phyloP scores from a whole-genome alignment of 768 basidiomycete genomes.

The Psilocybe sp. region DNA sequence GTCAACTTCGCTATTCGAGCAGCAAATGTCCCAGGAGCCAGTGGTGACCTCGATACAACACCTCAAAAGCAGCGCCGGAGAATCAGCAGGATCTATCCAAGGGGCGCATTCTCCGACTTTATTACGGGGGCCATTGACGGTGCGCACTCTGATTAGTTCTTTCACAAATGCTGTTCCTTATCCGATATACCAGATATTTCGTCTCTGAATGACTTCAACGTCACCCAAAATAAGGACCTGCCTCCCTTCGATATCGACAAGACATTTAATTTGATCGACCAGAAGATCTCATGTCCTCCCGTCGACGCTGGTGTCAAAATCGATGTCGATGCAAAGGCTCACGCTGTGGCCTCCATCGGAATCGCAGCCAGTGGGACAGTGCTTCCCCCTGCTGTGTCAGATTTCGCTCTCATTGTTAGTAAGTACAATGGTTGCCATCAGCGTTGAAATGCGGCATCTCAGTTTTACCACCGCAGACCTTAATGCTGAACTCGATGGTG shows the following conservation, averaged over 20 bases:
- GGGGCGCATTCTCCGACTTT: conserved; percentile 24
- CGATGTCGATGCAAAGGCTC: conserved; percentile 28
- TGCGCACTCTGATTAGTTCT: conserved; percentile 9
- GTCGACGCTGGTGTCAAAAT: conserved; percentile 22
- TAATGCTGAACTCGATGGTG: conserved; percentile 36
- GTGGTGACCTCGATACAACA: conserved; percentile 18
- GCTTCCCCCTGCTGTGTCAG: conserved; percentile 37
- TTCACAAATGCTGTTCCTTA: neutral
- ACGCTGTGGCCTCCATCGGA: conserved; percentile 33
- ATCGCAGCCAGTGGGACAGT: conserved; percentile 42
- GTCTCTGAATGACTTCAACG: conserved; percentile 27
- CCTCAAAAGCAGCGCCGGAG: conserved; percentile 10
- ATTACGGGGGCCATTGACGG: conserved; percentile 25
- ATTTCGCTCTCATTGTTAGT: conserved; percentile 35
- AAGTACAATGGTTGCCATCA: conserved; percentile 6
- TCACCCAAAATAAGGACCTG: conserved; percentile 27
- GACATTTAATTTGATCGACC: conserved; percentile 27
- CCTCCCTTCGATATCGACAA: conserved; percentile 29
- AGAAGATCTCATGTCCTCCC: conserved; percentile 24
- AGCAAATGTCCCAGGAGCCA: conserved; percentile 28
- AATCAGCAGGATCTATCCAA: conserved; percentile 14
- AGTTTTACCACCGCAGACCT: conserved; percentile 23
- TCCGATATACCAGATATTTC: conserved; percentile 8
- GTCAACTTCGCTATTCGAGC: conserved; percentile 32
- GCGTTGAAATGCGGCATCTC: neutral